Base-by-base conservation (phyloP, 768 basidiomycete species). In the Mycena alexandri region DNA sequence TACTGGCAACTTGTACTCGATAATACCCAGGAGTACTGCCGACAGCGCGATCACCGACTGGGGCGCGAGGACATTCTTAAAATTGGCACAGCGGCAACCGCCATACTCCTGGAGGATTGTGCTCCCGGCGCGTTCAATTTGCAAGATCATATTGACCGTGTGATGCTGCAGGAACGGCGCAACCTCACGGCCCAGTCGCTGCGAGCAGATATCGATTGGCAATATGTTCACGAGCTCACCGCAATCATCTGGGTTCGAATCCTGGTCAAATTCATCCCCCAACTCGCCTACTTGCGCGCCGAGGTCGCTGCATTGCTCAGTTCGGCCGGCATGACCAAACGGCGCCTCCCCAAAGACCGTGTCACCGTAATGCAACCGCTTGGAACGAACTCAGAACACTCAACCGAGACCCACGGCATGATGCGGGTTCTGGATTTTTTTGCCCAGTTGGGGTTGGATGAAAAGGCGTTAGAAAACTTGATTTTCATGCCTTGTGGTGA, bases 401-500 rank as follows among this genome's bases (percentile, higher is more conserved):
- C 73, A 54, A 68, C 63, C 0, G 71, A 73, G 44, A 75, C 71
- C 12, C 70, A 72, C 42, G 72, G 74, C 10, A 75, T 75, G 74
- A 61, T 63, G 44, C 65, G 61, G 17, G 68, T 61, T 1, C 19
- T 64, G 5, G 67, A 69, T 24, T 69, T 69, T 25, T n/a, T 42
- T 5, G 13, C 56, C 41, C 74, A 75, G 51, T 64, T 73, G 63
- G 74, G 72, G 8, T 33, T 74, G 50, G 66, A 61, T 13, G 36
- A 71, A 5, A 56, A 68, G 42, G 69, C 71, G 6, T 19, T 61
- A 4, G 71, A 69, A 33, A 60, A 66, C 14, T 62, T 70, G 34
- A 64, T 72, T 21, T 54, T 71, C 50, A 66, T 70, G 52, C 63
- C 43, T 12, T 29, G 66, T 21, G 71, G 73, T 7, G 73, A 73